These are phyloP conservation scores for Phytophthora sansomeana DNA, from an alignment of 352 stramenopile genomes.

Conservation along the genomic window DNA sequence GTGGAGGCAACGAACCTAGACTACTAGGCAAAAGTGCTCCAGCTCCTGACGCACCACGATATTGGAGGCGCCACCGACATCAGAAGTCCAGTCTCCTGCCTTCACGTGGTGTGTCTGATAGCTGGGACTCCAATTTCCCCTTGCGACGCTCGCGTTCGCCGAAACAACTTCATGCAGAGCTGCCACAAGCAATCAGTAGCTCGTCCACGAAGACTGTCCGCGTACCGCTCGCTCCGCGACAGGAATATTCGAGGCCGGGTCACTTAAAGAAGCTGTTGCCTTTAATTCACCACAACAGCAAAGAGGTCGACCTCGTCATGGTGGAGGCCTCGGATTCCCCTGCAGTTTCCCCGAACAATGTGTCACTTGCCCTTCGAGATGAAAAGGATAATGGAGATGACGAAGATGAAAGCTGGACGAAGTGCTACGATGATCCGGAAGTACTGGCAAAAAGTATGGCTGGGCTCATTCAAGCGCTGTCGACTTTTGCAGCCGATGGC, in stretches of 20 bases:
- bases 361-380: neutral
- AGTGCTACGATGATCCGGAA: conserved; percentile 30
- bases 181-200: neutral
- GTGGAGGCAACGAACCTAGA: conserved; percentile 11
- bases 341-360: neutral
- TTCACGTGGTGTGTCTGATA: conserved; percentile 17
- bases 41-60: neutral
- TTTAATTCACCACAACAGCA: conserved; percentile 5
- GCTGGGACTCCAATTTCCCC: conserved; percentile 30
- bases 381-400: neutral
- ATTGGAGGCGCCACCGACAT: conserved; percentile 6
- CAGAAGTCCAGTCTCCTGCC: conserved; percentile 23
- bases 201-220: conserved; percentile 11
- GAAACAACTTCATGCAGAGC: neutral
- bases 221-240: neutral
- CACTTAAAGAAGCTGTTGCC: conserved; percentile 8
- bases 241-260: neutral
- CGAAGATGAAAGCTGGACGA: conserved; percentile 22
- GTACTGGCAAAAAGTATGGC: conserved; percentile 29
- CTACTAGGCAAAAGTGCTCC: conserved; percentile 2
- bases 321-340: neutral
- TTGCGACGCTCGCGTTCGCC: conserved; percentile 4
- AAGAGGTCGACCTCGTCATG: neutral
- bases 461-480: conserved; percentile 33
- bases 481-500: conserved; percentile 22